Evolutionary conservation across 1,139 yeast genomes (phyloP).

Genomic region (Candida pseudocylindracea): DNA sequence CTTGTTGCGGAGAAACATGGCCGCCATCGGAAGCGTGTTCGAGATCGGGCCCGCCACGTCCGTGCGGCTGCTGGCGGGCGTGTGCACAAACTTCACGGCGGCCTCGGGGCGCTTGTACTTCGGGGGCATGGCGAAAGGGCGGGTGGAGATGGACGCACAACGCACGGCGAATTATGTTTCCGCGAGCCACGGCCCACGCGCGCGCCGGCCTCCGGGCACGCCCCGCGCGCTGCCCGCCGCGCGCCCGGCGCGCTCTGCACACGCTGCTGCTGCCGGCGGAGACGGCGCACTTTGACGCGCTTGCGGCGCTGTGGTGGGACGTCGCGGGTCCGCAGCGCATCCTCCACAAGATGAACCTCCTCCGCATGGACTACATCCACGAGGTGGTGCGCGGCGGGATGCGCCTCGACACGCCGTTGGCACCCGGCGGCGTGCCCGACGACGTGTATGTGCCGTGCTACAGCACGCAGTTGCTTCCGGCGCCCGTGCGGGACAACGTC

Average conservation of each 20-base stretch:
- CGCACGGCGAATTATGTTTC: too few species aligned
- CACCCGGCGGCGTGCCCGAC: conserved; percentile 12
- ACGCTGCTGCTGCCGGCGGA: conserved; percentile 23
- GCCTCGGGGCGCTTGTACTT: too few species aligned
- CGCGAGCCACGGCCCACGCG: too few species aligned
- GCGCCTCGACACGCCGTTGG: conserved; percentile 15
- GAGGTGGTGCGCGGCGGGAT: conserved; percentile 28
- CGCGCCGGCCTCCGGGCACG: too few species aligned
- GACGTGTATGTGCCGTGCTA: conserved; percentile 62
- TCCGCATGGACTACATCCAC: conserved; percentile 71
- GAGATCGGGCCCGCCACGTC: conserved; percentile 23
- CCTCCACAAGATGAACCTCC: conserved; percentile 80
- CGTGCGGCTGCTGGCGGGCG: conserved; percentile 23
- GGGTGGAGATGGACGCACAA: too few species aligned
- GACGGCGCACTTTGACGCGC: conserved; percentile 54
- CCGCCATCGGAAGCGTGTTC: conserved; percentile 49
- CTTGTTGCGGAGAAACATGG: conserved; percentile 24
- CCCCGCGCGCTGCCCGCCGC: too few species aligned
- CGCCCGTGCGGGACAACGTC: conserved; percentile 18
- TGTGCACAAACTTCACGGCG: conserved; percentile 18
- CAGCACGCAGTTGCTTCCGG: conserved; percentile 42
- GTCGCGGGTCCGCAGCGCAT: conserved; percentile 82
- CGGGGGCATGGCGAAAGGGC: too few species aligned
- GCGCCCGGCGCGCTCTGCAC: background rate
- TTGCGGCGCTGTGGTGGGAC: conserved; percentile 96